Percentiles rank a stretch among this genome's conserved stretches.
Conservation (phyloP, 345 rosid genomes). For the Arabis hirsuta region DNA sequence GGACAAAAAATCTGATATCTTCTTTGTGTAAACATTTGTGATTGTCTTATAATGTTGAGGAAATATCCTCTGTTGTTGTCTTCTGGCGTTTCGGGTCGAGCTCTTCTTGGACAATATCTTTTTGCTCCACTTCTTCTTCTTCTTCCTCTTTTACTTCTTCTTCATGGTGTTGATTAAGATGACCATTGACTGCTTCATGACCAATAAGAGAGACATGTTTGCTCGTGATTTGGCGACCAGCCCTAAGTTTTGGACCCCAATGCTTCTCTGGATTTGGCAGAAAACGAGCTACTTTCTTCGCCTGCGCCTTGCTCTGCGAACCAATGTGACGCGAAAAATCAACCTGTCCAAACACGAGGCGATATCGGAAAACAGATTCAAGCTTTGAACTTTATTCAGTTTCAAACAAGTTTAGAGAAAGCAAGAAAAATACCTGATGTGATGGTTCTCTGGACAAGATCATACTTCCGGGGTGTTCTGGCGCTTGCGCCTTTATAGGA, state of each 20-base stretch:
- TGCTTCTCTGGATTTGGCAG: constrained; percentile 96
- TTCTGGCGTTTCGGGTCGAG: constrained; percentile 64
- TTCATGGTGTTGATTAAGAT: constrained; percentile 48
- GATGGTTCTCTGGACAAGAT: constrained; percentile 82
- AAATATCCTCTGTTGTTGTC: constrained; percentile 41
- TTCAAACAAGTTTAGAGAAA: constrained; percentile 11
- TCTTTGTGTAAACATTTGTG: constrained; percentile 7
- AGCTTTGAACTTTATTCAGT: constrained; percentile 9
- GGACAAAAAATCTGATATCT: constrained; percentile 21
- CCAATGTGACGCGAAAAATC: constrained; percentile 88
- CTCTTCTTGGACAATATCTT: constrained; percentile 40
- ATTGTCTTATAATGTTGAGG: constrained; percentile 24
- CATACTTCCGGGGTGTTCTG: constrained; percentile 85
- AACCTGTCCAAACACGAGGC: constrained; percentile 52
- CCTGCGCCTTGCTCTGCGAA: constrained; percentile 93
- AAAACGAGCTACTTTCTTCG: constrained; percentile 88
- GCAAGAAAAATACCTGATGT: constrained; percentile 55
- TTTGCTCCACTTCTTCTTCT: constrained; percentile 25
- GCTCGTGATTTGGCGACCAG: constrained; percentile 88
- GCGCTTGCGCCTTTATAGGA: constrained; percentile 81
- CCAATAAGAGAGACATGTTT: constrained; percentile 91
- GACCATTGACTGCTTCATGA: constrained; percentile 75
- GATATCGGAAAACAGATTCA: neutral
- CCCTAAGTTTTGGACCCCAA: constrained; percentile 96
- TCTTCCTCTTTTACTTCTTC: constrained; percentile 40